phyloP scores from a whole-genome alignment of 2,329 filamentous ascomycete genomes.

The Acrocalymma vagum region DNA sequence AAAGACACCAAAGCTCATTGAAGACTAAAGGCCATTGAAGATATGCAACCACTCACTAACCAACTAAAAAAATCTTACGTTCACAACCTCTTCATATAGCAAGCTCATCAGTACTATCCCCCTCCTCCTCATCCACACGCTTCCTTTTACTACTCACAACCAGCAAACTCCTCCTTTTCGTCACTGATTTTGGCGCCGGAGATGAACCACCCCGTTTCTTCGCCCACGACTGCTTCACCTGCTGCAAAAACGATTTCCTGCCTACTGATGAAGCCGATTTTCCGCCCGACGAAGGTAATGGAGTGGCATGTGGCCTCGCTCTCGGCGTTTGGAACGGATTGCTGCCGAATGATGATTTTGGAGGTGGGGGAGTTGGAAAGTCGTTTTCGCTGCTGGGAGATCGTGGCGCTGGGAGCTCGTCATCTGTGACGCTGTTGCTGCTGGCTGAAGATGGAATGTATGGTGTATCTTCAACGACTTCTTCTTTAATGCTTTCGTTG shows the following conservation, averaged over 20 bases:
- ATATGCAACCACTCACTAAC: too few relatives aligned
- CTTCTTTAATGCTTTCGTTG: too few relatives aligned
- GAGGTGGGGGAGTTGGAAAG: constrained; percentile 20
- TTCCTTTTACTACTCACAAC: constrained; percentile 11
- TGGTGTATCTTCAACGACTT: neutral
- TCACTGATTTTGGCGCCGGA: constrained; percentile 10
- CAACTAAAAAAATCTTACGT: too few relatives aligned
- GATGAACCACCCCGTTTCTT: constrained; percentile 12
- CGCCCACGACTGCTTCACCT: constrained; percentile 34
- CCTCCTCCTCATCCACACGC: constrained; percentile 17
- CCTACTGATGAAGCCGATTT: constrained; percentile 16
- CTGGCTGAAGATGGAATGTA: constrained; percentile 5
- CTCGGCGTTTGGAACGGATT: constrained; percentile 23
- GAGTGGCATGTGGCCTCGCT: constrained; percentile 5
- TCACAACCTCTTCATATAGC: too few relatives aligned
- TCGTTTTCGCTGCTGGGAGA: constrained; percentile 31
- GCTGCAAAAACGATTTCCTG: constrained; percentile 22
- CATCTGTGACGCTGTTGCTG: constrained; percentile 9
- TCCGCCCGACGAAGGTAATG: constrained; percentile 4
- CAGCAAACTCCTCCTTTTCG: constrained; percentile 16
- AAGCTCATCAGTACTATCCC: constrained; percentile 38
- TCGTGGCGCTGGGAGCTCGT: constrained; percentile 7
- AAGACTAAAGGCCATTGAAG: too few relatives aligned
- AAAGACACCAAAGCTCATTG: too few relatives aligned
- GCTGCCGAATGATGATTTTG: constrained; percentile 17